Conservation (phyloP, 2,329 filamentous ascomycete genomes). For the Cercospora citrullina region DNA sequence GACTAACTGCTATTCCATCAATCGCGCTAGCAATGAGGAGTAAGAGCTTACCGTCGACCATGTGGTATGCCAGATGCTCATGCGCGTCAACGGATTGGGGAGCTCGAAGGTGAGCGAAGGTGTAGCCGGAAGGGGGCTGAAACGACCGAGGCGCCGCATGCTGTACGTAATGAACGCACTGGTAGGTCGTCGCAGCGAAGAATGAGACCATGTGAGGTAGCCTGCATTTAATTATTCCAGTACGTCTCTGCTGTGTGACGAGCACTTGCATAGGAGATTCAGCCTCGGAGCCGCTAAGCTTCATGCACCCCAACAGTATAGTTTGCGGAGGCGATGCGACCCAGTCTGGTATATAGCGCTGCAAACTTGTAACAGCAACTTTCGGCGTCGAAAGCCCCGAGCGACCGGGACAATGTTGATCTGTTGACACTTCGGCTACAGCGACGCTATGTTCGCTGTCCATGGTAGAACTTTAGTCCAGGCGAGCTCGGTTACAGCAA, state of each 20-base stretch:
- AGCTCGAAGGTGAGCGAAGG: neutral
- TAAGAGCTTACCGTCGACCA: neutral
- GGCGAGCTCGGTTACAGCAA: slow-evolving; percentile 1
- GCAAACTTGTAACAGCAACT: neutral
- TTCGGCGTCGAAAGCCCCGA: neutral
- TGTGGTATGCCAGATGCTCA: neutral
- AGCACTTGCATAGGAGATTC: neutral
- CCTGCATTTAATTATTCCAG: neutral
- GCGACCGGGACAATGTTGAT: neutral
- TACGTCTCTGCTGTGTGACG: neutral
- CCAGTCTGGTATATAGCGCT: neutral
- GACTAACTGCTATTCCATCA: neutral
- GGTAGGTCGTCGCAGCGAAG: neutral
- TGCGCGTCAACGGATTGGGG: neutral
- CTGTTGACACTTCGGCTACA: neutral
- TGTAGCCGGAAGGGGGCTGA: neutral
- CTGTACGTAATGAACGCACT: neutral
- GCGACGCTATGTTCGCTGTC: neutral
- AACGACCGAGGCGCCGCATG: neutral
- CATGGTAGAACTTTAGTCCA: neutral
- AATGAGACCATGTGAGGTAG: neutral
- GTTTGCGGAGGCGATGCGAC: neutral
- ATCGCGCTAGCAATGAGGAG: neutral
- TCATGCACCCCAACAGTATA: neutral
- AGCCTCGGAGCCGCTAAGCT: neutral